Evolutionary conservation across 106 monocot species (phyloP).

Genomic region (Dendrobium huoshanense): DNA sequence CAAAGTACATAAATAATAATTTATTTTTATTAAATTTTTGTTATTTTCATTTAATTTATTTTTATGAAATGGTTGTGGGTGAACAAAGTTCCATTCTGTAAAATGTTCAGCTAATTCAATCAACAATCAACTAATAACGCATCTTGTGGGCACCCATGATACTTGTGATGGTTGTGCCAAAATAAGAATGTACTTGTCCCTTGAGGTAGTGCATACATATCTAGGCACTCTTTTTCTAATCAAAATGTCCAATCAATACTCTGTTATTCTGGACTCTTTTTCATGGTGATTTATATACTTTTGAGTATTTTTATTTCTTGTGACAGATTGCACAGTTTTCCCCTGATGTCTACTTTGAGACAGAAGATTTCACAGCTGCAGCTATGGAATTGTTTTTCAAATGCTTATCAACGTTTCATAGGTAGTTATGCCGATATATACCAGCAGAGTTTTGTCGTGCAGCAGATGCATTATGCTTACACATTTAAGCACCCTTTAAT

Average conservation of each 20-base stretch:
- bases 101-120: not conserved
- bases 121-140: not conserved
- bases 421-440: slow-evolving; percentile 24
- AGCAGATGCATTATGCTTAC: not conserved
- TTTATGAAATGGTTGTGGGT: not conserved
- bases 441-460: not conserved
- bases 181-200: not conserved
- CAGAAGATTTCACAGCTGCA: slow-evolving; percentile 42
- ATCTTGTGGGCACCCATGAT: slow-evolving; percentile 1
- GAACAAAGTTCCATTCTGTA: not conserved
- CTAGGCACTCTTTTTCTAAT: not conserved
- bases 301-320: not conserved
- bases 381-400: slow-evolving; percentile 57
- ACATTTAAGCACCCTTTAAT: not conserved
- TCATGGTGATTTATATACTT: not conserved
- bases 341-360: slow-evolving; percentile 53
- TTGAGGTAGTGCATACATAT: not conserved
- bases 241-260: not conserved
- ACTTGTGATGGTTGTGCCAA: not conserved
- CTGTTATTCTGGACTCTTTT: not conserved
- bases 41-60: no score
- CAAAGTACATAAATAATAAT: no score
- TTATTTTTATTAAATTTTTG: no score
- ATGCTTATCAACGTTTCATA: slow-evolving; percentile 46
- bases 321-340: slow-evolving; percentile 66